phyloP scores from a whole-genome alignment of 805 yeast species.

The Metschnikowia peoriensis region DNA sequence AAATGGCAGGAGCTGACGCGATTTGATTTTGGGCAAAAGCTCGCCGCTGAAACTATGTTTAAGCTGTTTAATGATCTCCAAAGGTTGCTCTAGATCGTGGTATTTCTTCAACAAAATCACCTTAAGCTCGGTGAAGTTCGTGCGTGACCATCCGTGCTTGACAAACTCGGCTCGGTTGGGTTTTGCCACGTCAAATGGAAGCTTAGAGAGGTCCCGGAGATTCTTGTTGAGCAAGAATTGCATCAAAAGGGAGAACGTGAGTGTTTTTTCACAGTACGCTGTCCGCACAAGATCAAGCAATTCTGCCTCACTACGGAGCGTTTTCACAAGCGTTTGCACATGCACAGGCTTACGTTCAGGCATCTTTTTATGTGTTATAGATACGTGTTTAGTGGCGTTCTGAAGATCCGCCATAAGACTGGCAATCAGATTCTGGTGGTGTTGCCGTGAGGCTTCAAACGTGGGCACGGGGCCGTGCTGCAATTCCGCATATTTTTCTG shows the following conservation, averaged over 20 bases:
- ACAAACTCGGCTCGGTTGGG: conserved; percentile 21
- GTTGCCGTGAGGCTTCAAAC: conserved; percentile 1
- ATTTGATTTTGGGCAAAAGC: conserved; percentile 26
- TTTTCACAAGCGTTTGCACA: conserved; percentile 19
- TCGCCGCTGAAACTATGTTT: conserved; percentile 25
- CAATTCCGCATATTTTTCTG: conserved; percentile 25
- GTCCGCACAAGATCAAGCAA: conserved; percentile 23
- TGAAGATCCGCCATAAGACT: conserved; percentile 28
- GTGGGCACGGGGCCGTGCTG: not conserved
- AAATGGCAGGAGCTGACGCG: conserved; percentile 27
- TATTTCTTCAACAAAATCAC: conserved; percentile 36
- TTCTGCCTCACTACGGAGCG: conserved; percentile 19
- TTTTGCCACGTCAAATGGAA: conserved; percentile 22
- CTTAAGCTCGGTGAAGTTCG: conserved; percentile 27
- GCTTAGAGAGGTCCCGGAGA: conserved; percentile 14
- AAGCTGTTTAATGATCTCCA: conserved; percentile 29
- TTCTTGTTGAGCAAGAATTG: conserved; percentile 28
- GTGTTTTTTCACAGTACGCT: conserved; percentile 26
- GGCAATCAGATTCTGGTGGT: conserved; percentile 16
- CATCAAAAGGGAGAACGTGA: conserved; percentile 26
- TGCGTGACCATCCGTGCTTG: conserved; percentile 19
- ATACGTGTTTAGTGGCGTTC: conserved; percentile 7
- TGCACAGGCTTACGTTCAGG: conserved; percentile 6
- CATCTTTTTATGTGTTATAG: conserved; percentile 2
- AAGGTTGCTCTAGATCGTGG: conserved; percentile 34